Percentiles rank a stretch among this genome's conserved stretches.
Conservation (phyloP, 2,329 filamentous ascomycete species). For the Curvularia sp. region DNA sequence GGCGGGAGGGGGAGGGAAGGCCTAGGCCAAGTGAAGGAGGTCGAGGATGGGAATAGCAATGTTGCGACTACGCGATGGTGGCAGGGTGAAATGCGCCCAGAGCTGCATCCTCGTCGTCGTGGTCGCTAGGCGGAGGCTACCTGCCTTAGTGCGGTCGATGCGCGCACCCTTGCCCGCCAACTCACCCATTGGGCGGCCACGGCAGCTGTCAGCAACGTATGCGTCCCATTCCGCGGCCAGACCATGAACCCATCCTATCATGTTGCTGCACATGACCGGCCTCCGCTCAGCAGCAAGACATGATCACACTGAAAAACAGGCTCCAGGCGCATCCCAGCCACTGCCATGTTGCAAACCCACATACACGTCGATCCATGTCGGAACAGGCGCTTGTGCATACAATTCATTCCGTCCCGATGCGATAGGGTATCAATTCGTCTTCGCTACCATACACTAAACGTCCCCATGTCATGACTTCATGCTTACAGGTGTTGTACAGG, state of each 20-base stretch:
- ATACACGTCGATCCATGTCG: neutral
- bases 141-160: constrained; percentile 20
- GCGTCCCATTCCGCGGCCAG: constrained; percentile 2
- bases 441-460: constrained; percentile 1
- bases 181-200: constrained; percentile 25
- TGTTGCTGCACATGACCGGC: constrained; percentile 21
- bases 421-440: constrained; percentile 5
- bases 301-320: neutral
- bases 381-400: constrained; percentile 5
- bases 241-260: constrained; percentile 14
- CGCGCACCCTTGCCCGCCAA: constrained; percentile 8
- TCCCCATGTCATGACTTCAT: constrained; percentile 22
- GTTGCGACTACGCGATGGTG: constrained; percentile 12
- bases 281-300: constrained; percentile 15
- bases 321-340: constrained; percentile 2
- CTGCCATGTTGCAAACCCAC: constrained; percentile 2
- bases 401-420: neutral
- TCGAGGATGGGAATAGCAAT: constrained; percentile 18
- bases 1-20: neutral
- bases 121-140: constrained; percentile 24
- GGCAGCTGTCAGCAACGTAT: constrained; percentile 31
- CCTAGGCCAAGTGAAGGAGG: constrained; percentile 9
- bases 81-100: constrained; percentile 22
- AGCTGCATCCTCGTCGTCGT: constrained; percentile 23
- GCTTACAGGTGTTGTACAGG: constrained; percentile 39